phyloP scores from a whole-genome alignment of 169 alveolate species.

The Plasmodium cynomolgi region DNA sequence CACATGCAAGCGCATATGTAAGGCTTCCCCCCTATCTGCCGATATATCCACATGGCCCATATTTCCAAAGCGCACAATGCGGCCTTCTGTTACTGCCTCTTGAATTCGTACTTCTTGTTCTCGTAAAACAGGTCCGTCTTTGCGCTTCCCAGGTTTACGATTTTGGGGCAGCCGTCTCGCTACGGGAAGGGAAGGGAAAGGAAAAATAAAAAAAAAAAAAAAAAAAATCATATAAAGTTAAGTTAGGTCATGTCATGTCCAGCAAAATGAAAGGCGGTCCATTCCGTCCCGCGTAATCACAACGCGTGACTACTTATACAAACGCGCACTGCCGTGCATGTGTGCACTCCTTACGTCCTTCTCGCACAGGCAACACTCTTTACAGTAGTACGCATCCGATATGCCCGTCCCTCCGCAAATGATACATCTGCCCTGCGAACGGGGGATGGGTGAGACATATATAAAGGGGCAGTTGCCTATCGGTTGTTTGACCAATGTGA shows the following conservation, averaged over 20 bases:
- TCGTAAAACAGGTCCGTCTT: conserved; percentile 98
- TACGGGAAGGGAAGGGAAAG: neutral
- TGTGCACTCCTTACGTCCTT: conserved; percentile 91
- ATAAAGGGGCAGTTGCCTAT: neutral
- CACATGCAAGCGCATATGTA: neutral
- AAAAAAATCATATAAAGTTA: neutral
- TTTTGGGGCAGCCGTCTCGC: conserved; percentile 99
- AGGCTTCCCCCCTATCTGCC: neutral
- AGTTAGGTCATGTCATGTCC: neutral
- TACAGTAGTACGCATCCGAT: conserved; percentile 99
- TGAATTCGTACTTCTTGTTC: conserved; percentile 94
- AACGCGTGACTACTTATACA: neutral
- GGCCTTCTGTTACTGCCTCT: conserved; percentile 48
- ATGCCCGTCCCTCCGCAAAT: conserved; percentile 99
- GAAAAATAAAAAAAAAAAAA: neutral
- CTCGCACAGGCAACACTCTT: conserved; percentile 97
- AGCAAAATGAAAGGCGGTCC: neutral
- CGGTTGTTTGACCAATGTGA: neutral
- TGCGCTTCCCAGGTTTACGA: conserved; percentile 98
- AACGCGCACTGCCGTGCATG: neutral
- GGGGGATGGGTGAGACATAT: neutral
- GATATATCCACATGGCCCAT: neutral
- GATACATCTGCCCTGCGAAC: conserved; percentile 97
- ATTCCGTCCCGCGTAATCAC: neutral
- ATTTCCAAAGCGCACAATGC: neutral